Base-by-base conservation (phyloP, 345 rosid species). In the Gossypium rotundifolium region DNA sequence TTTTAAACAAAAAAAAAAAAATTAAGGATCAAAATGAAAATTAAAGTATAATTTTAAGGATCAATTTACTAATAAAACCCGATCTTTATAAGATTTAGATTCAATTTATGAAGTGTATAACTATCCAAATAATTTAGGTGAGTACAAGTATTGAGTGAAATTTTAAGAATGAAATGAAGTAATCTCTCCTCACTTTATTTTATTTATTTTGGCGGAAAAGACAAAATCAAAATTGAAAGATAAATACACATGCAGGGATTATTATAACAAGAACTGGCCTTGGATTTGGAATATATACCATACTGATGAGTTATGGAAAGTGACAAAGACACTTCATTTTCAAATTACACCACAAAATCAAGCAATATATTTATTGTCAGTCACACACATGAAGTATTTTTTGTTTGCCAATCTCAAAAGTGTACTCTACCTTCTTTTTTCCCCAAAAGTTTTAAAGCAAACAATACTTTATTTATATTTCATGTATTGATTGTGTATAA, bases 281-380 rank as follows among this genome's bases (percentile, higher is more conserved):
- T 63, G 29, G 67, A 63, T 18, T 38, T 63, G 62, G 23, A 33
- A 63, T 38, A 63, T 64, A 64, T 40, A 8, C 48, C 8, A 42
- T 17, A n/a, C 2, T 42, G 16, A 18, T 11, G 25, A 40, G 48
- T 33, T 40, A 63, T n/a, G n/a, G 38, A 63, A 20, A 17, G 11
- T 38, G 67, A 33, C 22, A 63, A 42, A 6, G 70, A 65, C 70
- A 3, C 51, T 44, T 42, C 70, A 18, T 10, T 42, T 42, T 18
- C 29, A 12, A 18, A 17, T 65, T 42, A 18, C 9, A 44, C 16
- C 51, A 64, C 27, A 42, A 40, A 42, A 65, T 65, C 70, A 11
- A 42, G 52, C 70, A 40, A 64, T 38, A 64, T 62, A 59, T 59
- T 59, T 59, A 59, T 59, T 23, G 17, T 59, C 63, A 25, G 63